These are phyloP conservation scores for Pseudocercospora fuligena DNA, from an alignment of 2,329 filamentous ascomycete species.

Conservation along the genomic window DNA sequence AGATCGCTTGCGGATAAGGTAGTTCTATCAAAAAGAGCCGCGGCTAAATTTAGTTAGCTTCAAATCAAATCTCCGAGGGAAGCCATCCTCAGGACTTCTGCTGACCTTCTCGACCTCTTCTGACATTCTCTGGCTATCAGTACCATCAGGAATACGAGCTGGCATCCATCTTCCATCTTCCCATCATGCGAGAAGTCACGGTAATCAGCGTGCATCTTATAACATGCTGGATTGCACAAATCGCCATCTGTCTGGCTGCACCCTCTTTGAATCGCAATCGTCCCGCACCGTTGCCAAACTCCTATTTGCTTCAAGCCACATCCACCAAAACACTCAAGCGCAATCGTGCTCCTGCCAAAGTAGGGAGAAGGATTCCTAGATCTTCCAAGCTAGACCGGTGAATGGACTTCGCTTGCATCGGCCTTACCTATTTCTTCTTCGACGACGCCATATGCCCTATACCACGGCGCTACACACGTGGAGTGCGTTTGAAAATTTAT, in stretches of 20 bases:
- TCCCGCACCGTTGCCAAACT: neutral
- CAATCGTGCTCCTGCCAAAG: slow-evolving; percentile 2
- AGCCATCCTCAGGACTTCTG: neutral
- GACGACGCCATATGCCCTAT: neutral
- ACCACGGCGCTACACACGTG: slow-evolving; percentile 2
- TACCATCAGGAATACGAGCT: too few relatives aligned
- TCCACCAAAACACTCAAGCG: slow-evolving; percentile 1
- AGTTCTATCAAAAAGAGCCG: neutral
- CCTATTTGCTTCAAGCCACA: slow-evolving; percentile 13
- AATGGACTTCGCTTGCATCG: neutral
- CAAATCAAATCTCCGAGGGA: neutral
- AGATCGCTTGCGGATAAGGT: too few relatives aligned
- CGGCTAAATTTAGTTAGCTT: neutral
- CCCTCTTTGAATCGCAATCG: neutral
- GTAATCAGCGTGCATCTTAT: too few relatives aligned
- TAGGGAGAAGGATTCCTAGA: neutral
- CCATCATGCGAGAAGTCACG: too few relatives aligned
- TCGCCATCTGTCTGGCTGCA: neutral
- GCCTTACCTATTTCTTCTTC: slow-evolving; percentile 1
- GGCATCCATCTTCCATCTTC: too few relatives aligned
- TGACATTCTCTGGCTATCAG: neutral
- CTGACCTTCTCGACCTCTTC: neutral
- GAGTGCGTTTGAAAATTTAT: neutral
- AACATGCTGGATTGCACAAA: too few relatives aligned
- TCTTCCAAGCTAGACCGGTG: neutral